Conservation (phyloP, 345 rosid species). For the Arabidopsis arenosa region DNA sequence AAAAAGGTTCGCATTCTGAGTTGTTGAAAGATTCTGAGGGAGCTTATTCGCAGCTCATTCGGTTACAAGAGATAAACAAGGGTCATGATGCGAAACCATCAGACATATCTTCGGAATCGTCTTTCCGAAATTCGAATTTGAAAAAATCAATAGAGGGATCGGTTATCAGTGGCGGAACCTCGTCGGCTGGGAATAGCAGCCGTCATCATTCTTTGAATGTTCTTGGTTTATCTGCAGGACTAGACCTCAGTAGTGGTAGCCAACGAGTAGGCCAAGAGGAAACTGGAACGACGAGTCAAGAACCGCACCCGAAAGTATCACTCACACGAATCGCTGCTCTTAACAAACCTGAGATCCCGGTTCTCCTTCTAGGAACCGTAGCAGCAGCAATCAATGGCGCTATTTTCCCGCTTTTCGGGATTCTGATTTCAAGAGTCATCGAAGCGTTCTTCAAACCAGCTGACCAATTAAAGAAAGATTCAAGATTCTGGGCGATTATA, state of each 20-base stretch:
- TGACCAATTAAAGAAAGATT: conserved; percentile 51
- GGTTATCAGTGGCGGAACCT: conserved; percentile 27
- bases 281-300: conserved; percentile 9
- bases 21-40: conserved; percentile 69
- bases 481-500: conserved; percentile 69
- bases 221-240: conserved; percentile 34
- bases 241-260: conserved; percentile 44
- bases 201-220: conserved; percentile 42
- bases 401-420: conserved; percentile 64
- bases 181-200: conserved; percentile 39
- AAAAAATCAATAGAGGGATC: conserved; percentile 40
- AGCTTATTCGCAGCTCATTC: conserved; percentile 79
- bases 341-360: conserved; percentile 74
- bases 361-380: conserved; percentile 60
- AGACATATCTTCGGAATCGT: conserved; percentile 42
- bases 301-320: conserved; percentile 46
- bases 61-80: conserved; percentile 64
- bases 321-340: conserved; percentile 59
- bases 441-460: conserved; percentile 65
- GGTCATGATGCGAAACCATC: conserved; percentile 18
- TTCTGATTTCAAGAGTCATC: conserved; percentile 62
- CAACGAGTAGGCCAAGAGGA: conserved; percentile 40
- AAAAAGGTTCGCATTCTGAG: conserved; percentile 75
- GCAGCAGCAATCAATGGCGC: conserved; percentile 59
- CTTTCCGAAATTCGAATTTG: conserved; percentile 38